Evolutionary conservation across 345 rosid genomes (phyloP).

Genomic region (Brassica carinata): DNA sequence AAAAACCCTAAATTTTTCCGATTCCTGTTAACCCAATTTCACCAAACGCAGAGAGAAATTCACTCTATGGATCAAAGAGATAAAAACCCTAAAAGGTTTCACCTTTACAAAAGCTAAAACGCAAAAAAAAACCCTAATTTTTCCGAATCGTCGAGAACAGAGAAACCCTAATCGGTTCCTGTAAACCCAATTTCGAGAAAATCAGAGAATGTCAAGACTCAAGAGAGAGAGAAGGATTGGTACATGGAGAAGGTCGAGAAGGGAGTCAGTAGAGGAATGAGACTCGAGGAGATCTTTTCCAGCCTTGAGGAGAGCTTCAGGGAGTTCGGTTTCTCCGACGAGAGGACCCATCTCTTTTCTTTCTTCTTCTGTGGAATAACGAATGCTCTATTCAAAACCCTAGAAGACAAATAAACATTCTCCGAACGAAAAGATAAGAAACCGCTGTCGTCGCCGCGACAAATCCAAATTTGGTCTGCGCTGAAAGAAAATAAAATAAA

Average conservation of each 20-base stretch:
- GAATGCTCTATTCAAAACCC: constrained; percentile 36
- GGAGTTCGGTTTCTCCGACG: constrained; percentile 39
- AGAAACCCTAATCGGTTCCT: constrained; percentile 36
- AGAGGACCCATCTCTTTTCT: constrained; percentile 50
- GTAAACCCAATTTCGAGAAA: not conserved
- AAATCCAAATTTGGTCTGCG: constrained; percentile 12
- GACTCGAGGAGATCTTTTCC: constrained; percentile 58
- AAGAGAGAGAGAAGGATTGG: constrained; percentile 1
- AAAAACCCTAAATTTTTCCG: not conserved
- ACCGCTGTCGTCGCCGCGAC: constrained; percentile 14
- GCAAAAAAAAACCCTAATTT: not conserved
- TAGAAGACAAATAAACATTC: constrained; percentile 39
- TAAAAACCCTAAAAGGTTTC: constrained; percentile 11
- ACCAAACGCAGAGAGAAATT: not conserved
- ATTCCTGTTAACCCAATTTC: not conserved
- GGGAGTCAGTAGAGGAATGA: constrained; percentile 51
- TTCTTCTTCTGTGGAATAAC: not conserved
- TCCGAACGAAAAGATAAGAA: not conserved
- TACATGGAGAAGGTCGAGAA: constrained; percentile 65
- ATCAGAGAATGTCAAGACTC: not conserved
- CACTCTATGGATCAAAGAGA: constrained; percentile 1
- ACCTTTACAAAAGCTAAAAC: not conserved
- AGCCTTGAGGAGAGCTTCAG: constrained; percentile 56
- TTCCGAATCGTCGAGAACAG: not conserved
- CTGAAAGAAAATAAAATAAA: not conserved